Evolutionary conservation across 1,139 yeast species (phyloP).

Genomic region (Magnusiomyces clavatus): DNA sequence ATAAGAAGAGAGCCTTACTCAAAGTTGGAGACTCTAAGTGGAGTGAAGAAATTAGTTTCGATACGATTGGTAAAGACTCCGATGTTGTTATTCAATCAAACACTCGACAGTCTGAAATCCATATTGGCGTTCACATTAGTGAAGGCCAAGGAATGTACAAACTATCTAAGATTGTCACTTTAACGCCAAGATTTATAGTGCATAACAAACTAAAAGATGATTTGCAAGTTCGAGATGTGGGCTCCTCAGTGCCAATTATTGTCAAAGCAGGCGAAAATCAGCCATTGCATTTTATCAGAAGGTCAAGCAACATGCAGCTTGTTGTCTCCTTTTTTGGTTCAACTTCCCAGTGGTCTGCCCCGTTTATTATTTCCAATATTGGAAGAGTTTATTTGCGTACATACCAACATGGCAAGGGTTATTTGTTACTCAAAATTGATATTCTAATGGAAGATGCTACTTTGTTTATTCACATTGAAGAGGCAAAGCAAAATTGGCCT

Average conservation of each 20-base stretch:
- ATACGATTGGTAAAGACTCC: conserved; percentile 77
- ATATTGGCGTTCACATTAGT: conserved; percentile 63
- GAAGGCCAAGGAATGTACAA: conserved; percentile 89
- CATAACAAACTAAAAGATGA: conserved; percentile 52
- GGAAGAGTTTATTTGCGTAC: conserved; percentile 76
- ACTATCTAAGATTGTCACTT: conserved; percentile 65
- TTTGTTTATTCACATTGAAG: conserved; percentile 63
- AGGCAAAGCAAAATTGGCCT: conserved; percentile 84
- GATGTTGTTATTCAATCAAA: conserved; percentile 56
- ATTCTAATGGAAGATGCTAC: conserved; percentile 74
- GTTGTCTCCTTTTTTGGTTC: conserved; percentile 52
- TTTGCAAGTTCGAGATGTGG: conserved; percentile 62
- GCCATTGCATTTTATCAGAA: conserved; percentile 62
- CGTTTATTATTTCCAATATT: conserved; percentile 73
- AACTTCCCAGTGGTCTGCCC: conserved; percentile 65
- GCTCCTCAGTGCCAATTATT: conserved; percentile 23
- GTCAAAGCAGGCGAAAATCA: conserved; percentile 44
- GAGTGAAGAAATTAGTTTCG: conserved; percentile 75
- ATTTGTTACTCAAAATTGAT: conserved; percentile 62
- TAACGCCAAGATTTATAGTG: conserved; percentile 77
- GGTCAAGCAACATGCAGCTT: conserved; percentile 44
- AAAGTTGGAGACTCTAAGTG: conserved; percentile 65
- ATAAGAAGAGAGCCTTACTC: conserved; percentile 61
- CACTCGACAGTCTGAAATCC: conserved; percentile 47
- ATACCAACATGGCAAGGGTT: conserved; percentile 54